Percentiles rank a stretch among this genome's conserved stretches.
Evolutionary conservation across 2,329 filamentous ascomycete species (phyloP).

Genomic region (Aspergillus costaricaensis): DNA sequence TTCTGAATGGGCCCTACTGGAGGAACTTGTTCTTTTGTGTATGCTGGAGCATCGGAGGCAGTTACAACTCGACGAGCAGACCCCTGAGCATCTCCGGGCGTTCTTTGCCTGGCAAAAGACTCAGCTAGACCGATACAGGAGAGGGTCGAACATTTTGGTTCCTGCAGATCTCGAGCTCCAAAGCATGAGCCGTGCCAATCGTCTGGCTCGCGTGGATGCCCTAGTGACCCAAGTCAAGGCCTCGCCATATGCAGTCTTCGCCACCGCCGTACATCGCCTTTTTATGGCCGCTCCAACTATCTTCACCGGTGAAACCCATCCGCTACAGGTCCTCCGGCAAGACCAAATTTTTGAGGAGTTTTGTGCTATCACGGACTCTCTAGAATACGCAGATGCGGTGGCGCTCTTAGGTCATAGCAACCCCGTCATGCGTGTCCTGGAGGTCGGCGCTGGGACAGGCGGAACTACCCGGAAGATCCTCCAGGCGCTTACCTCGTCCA

Average conservation of each 20-base stretch:
- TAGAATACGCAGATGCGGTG: background rate
- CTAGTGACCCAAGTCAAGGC: background rate
- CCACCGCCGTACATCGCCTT: background rate
- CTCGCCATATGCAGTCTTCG: background rate
- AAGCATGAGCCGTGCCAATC: background rate
- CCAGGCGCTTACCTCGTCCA: background rate
- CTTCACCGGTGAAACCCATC: background rate
- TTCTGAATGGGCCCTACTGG: background rate
- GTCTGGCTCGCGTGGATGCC: background rate
- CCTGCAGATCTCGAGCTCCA: background rate
- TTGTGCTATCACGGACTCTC: background rate
- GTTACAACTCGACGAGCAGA: background rate
- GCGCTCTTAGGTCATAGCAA: constrained; percentile 10
- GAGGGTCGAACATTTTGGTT: background rate
- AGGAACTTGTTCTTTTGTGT: background rate
- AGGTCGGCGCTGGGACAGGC: constrained; percentile 4
- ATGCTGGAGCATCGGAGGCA: background rate
- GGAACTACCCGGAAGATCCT: constrained; percentile 6
- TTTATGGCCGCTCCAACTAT: background rate
- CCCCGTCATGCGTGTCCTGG: constrained; percentile 1
- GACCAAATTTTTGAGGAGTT: background rate
- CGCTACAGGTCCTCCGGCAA: background rate
- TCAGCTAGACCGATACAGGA: background rate
- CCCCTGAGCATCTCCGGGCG: background rate
- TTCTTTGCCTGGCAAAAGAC: constrained; percentile 6